Base-by-base conservation (phyloP, 2,329 filamentous ascomycete genomes). In the Phyllosticta citriasiana region DNA sequence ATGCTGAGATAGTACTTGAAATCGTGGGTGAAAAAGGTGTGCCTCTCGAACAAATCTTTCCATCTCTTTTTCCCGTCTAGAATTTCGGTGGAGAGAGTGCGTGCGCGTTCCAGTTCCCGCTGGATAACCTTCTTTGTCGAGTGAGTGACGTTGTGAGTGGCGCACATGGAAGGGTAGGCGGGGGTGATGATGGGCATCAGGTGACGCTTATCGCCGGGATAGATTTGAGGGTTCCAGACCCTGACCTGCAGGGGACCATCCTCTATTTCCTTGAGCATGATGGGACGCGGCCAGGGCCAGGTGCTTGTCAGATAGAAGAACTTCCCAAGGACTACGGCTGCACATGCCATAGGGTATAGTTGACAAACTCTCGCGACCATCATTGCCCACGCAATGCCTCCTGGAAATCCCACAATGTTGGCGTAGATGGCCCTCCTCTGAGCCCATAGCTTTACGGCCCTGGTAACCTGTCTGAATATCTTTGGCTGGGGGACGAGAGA, bases 171-270 rank as follows among this genome's bases (percentile, higher is more conserved):
- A 2, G 94, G 94, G 72, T 97, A 97, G 0, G 94, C 92, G 1
- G 94, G 94, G 1, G 94, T 99, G 70, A 99, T 97, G 74, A 99
- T 90, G 27, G 94, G 94, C 94, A 99, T 99, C 58, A 97, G 79
- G 74, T 97, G 93, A 66, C 85, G 89, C 53, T 84, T 84, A 73
- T 97, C 94, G 60, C 84, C 83, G 63, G 85, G 85, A 73, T 96
- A 95, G 30, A 91, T 79, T 82, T 87, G 88, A 35, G 94, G 94
- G 69, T 99, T 97, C 93, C 94, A 99, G 62, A 96, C 88, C 68
- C 89, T 86, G 59, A 94, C 88, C 60, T 89, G 86, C 51, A 96
- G 77, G 22, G 88, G 86, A 0, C 88, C 89, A 65, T 88, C 88
- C 71, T 96, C 92, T 65, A 96, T 91, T 35, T 84, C 81, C 74